Evolutionary conservation across 164 flowering plant species (phyloP).

Genomic region (Amborella trichopoda): DNA sequence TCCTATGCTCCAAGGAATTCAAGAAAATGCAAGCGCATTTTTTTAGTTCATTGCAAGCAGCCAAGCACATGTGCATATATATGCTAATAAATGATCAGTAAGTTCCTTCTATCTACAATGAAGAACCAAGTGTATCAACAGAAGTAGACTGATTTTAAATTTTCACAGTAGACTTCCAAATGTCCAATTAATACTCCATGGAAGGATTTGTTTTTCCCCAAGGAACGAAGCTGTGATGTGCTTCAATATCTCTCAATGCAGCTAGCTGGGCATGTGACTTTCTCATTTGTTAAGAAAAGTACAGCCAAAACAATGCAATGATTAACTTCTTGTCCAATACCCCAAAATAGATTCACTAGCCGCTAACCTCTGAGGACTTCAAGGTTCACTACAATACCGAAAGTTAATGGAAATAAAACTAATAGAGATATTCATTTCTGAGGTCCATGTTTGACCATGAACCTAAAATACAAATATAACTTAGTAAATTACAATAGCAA

Average conservation of each 20-base stretch:
- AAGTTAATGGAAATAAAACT: neutral
- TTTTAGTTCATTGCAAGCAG: no score
- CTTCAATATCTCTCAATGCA: neutral
- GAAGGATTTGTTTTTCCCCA: neutral
- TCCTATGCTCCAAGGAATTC: no score
- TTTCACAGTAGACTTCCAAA: slow-evolving; percentile 1
- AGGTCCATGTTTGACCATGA: neutral
- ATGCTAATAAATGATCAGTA: neutral
- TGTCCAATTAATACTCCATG: neutral
- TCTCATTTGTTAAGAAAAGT: neutral
- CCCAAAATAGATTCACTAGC: neutral
- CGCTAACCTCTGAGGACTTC: neutral
- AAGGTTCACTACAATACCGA: neutral
- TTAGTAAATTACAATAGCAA: no score
- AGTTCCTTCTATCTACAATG: neutral
- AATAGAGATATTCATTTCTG: neutral
- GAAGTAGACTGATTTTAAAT: neutral
- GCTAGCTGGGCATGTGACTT: neutral
- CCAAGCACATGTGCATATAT: no score
- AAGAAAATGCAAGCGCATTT: no score
- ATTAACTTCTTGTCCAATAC: neutral
- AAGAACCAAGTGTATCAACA: neutral
- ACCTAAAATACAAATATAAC: no score
- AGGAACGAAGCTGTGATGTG: no score
- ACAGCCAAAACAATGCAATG: no score